Base-by-base conservation (phyloP, 306 rosid species). In the Rosa chinensis region DNA sequence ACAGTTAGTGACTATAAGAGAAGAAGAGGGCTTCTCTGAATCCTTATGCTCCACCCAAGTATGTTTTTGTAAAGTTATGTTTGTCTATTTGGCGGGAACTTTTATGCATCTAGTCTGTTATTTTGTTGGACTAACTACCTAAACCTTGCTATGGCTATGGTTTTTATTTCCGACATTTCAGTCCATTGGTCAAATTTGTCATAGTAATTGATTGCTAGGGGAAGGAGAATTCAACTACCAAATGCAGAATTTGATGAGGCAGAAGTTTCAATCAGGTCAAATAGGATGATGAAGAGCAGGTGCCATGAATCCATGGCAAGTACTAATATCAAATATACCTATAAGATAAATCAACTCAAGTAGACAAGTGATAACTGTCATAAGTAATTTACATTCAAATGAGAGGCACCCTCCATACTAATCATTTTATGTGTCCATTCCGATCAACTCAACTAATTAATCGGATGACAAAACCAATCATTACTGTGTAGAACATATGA, bases 1-100 rank as follows among this genome's bases (percentile, higher is more conserved):
- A 44, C 91, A 2, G 82, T 91, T 61, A 82, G 88, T 62, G 96
- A 91, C 69, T 89, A 91, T 80, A 89, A 86, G 89, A 87, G 90
- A 83, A 86, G 91, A 76, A 84, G 89, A 84, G 93, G 94, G 47
- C 90, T 90, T 58, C 87, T 88, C 23, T 90, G 81, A 84, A 56
- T 13, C 78, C 40, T 49, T 49, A 53, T 55, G 55, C 77, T 35
- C 74, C 39, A 40, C 64, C 55, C 28, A 2, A 10, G 71, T n/a
- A 28, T 28, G 12, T 5, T 12, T 39, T 6, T 58, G 14, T 43
- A 43, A 28, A 39, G 70, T 21, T 74, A 35, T 40, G 59, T 61
- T 49, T 5, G 23, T 40, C 9, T 50, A 13, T 12, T n/a, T 59
- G 55, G 59, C 35, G 23, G 68, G 42, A 35, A 40, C 76, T 21